phyloP scores from a whole-genome alignment of 1,139 yeast species.

The Kodamaea alishanica region DNA sequence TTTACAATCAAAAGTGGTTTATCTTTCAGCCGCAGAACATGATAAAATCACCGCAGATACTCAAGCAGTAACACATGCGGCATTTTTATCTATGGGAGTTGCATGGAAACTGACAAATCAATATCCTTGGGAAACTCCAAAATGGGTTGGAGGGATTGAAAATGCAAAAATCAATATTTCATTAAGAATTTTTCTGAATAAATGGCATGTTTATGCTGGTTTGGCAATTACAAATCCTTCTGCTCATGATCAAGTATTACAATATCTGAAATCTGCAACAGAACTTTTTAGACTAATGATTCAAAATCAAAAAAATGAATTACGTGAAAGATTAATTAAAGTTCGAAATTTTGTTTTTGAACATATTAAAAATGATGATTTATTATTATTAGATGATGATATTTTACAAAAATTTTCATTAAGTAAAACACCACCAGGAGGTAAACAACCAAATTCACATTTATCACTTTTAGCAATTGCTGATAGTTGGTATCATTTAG shows the following conservation, averaged over 20 bases:
- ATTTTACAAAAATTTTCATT: constrained; percentile 77
- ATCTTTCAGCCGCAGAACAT: constrained; percentile 77
- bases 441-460: constrained; percentile 80
- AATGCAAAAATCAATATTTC: constrained; percentile 94
- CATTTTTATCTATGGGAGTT: constrained; percentile 92
- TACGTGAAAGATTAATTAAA: constrained; percentile 52
- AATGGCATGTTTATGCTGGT: constrained; percentile 99
- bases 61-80: constrained; percentile 98
- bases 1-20: constrained; percentile 74
- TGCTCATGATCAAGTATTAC: constrained; percentile 87
- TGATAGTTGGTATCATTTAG: constrained; percentile 85
- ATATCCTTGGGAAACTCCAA: constrained; percentile 89
- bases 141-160: constrained; percentile 92
- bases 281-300: constrained; percentile 82
- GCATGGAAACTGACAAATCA: constrained; percentile 86
- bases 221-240: constrained; percentile 92
- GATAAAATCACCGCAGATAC: constrained; percentile 96
- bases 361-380: constrained; percentile 50
- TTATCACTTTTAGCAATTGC: constrained; percentile 83
- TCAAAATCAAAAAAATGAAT: constrained; percentile 57
- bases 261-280: constrained; percentile 81
- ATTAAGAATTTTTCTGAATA: constrained; percentile 81
- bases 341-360: constrained; percentile 81
- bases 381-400: constrained; percentile 72
- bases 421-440: constrained; percentile 66